Percentiles rank a stretch among this genome's conserved stretches.
These are phyloP conservation scores for Vishniacozyma victoriae DNA, from an alignment of 768 basidiomycete species.

Conservation along the genomic window DNA sequence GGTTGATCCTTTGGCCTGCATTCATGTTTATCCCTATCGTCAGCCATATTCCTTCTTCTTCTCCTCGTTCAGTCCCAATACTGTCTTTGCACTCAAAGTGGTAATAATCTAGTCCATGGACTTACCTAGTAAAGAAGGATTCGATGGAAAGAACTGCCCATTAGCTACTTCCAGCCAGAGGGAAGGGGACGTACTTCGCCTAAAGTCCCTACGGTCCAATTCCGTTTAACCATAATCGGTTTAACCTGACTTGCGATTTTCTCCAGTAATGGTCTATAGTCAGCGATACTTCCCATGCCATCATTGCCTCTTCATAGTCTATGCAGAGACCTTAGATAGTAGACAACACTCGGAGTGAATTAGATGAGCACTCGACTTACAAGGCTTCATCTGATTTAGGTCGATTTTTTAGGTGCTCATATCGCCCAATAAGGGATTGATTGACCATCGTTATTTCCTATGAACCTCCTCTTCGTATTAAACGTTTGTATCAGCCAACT, in stretches of 20 bases:
- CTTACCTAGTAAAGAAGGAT: slow-evolving; percentile 30
- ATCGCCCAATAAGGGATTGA: slow-evolving; percentile 22
- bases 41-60: not conserved
- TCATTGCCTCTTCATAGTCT: not conserved
- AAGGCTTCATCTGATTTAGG: slow-evolving; percentile 34
- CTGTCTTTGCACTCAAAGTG: not conserved
- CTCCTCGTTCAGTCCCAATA: not conserved
- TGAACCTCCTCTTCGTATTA: too few species aligned
- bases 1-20: slow-evolving; percentile 70
- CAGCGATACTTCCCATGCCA: not conserved
- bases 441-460: not conserved
- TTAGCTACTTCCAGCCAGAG: not conserved
- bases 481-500: too few species aligned
- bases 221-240: slow-evolving; percentile 83
- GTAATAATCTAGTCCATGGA: not conserved
- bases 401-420: slow-evolving; percentile 34
- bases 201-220: slow-evolving; percentile 56
- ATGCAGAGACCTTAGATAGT: not conserved
- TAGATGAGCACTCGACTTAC: slow-evolving; percentile 13
- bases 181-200: slow-evolving; percentile 33
- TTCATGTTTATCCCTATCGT: slow-evolving; percentile 53
- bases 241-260: slow-evolving; percentile 59
- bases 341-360: not conserved
- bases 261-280: slow-evolving; percentile 29
- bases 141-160: slow-evolving; percentile 24